These are phyloP conservation scores for Mrakia gelida DNA, from an alignment of 768 basidiomycete genomes.

Conservation along the genomic window DNA sequence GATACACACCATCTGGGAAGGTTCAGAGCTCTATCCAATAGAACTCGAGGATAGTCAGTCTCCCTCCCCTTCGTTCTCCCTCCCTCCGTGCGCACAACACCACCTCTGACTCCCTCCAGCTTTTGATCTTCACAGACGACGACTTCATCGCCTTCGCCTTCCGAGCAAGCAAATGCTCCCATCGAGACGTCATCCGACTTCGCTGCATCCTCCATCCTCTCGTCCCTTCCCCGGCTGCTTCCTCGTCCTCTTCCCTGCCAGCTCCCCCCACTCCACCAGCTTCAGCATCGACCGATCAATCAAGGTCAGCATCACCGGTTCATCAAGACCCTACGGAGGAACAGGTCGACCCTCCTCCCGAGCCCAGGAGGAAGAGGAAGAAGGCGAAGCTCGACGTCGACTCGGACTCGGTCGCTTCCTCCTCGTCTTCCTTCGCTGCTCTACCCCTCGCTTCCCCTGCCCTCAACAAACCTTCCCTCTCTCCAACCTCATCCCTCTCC, in stretches of 20 bases:
- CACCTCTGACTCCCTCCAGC: neutral
- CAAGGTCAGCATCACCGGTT: too few species aligned
- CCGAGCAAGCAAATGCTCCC: neutral
- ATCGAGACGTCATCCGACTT: neutral
- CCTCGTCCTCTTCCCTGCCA: neutral
- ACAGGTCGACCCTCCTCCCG: too few species aligned
- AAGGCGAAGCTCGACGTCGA: too few species aligned
- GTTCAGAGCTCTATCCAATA: neutral
- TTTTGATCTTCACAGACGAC: neutral
- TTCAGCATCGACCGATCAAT: too few species aligned
- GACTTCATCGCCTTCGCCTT: neutral
- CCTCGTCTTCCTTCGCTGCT: too few species aligned
- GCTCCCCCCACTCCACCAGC: neutral
- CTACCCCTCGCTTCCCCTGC: too few species aligned
- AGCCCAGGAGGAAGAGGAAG: too few species aligned
- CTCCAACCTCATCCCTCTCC: too few species aligned
- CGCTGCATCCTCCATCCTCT: neutral
- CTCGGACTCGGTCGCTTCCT: too few species aligned
- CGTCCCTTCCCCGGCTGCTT: neutral
- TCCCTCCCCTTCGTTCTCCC: neutral
- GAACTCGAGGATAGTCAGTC: neutral
- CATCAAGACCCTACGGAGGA: too few species aligned
- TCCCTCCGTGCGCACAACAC: neutral
- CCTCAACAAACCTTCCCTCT: too few species aligned
- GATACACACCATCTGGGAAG: neutral